Evolutionary conservation across 2,329 filamentous ascomycete species (phyloP).

Genomic region (Colletotrichum liriopes): DNA sequence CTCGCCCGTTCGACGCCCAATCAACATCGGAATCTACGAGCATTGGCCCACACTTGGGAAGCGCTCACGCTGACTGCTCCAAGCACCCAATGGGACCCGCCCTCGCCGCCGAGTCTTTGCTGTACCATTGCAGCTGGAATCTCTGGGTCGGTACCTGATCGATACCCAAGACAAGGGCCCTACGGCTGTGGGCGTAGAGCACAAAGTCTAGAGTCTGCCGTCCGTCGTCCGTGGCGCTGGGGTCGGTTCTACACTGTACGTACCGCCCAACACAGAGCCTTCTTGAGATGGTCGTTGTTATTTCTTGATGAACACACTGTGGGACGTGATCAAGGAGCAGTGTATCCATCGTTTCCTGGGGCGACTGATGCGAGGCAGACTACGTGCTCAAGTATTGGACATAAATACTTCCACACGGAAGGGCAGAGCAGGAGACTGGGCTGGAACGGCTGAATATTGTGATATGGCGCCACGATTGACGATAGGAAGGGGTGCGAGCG

Average conservation of each 20-base stretch:
- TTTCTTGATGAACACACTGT: not conserved
- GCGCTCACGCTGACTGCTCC: not conserved
- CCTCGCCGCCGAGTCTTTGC: conserved; percentile 13
- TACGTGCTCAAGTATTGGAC: not conserved
- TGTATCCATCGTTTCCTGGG: not conserved
- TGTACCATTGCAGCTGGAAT: conserved; percentile 4
- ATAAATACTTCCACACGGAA: not conserved
- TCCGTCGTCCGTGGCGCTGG: not conserved
- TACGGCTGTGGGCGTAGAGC: conserved; percentile 5
- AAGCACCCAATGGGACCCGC: not conserved
- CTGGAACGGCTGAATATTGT: not conserved
- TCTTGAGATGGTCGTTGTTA: not conserved
- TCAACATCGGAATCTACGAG: conserved; percentile 3
- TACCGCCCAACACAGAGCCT: not conserved
- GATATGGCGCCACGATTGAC: conserved; percentile 21
- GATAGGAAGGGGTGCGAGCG: not conserved
- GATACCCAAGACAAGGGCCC: conserved; percentile 35
- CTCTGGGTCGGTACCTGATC: conserved; percentile 26
- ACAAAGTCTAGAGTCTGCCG: conserved; percentile 3
- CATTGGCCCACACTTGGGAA: not conserved
- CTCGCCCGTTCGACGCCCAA: conserved; percentile 19
- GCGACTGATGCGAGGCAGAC: not conserved
- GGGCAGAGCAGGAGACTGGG: not conserved
- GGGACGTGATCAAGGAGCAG: conserved; percentile 1
- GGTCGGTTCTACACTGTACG: not conserved